Evolutionary conservation across 1,284 basidiomycete species (phyloP).

Genomic region (Sanghuangporus sanghuang): DNA sequence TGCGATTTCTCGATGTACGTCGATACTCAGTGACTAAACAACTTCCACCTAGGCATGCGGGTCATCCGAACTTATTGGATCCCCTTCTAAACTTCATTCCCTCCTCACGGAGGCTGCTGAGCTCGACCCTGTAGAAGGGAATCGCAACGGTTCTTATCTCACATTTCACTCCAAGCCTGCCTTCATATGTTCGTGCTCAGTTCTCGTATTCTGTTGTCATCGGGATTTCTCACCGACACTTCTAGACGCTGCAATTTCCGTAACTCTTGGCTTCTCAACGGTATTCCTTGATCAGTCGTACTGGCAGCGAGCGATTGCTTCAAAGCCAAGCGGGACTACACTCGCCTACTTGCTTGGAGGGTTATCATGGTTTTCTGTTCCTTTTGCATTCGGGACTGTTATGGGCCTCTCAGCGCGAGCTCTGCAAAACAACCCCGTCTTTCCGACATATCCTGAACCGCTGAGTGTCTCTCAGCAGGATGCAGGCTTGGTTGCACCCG

Average conservation of each 20-base stretch:
- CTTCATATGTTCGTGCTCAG: constrained; percentile 38
- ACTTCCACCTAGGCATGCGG: constrained; percentile 28
- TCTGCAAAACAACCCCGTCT: constrained; percentile 41
- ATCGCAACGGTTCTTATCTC: constrained; percentile 64
- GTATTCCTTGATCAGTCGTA: constrained; percentile 32
- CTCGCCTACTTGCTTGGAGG: constrained; percentile 45
- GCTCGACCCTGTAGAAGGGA: constrained; percentile 52
- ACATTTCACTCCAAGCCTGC: constrained; percentile 58
- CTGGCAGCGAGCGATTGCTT: constrained; percentile 27
- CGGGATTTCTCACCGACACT: neutral
- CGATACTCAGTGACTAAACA: neutral
- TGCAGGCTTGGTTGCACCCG: constrained; percentile 49
- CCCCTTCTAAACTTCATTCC: constrained; percentile 50
- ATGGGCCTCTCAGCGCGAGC: constrained; percentile 52
- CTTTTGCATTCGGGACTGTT: constrained; percentile 53
- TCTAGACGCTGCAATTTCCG: constrained; percentile 13
- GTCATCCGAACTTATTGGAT: constrained; percentile 55
- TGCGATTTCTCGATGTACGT: neutral
- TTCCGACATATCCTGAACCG: constrained; percentile 48
- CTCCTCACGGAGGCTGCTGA: constrained; percentile 49
- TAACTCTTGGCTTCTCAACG: constrained; percentile 11
- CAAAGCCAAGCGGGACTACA: constrained; percentile 22
- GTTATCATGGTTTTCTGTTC: constrained; percentile 58
- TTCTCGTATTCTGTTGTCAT: neutral
- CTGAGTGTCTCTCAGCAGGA: constrained; percentile 44